These are phyloP conservation scores for Gnaphalium uliginosum DNA, from an alignment of 129 eudicot species.

Conservation along the genomic window DNA sequence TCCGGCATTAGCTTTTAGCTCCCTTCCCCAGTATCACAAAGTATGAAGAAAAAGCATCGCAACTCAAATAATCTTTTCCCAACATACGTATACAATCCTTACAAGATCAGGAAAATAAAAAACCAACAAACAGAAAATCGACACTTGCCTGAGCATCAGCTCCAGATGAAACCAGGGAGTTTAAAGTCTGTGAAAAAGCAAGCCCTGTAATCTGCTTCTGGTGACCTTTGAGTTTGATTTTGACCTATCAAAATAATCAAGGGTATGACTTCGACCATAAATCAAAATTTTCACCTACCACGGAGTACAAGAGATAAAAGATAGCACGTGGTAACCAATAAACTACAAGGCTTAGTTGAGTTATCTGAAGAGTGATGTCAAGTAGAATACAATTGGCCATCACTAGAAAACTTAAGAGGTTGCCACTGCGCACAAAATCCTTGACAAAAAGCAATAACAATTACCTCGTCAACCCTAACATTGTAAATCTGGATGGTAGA, in stretches of 20 bases:
- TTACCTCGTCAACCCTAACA: conserved; percentile 82
- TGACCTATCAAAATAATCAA: conserved; percentile 46
- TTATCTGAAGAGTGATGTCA: neutral
- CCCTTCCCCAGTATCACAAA: neutral
- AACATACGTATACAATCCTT: neutral
- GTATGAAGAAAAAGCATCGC: neutral
- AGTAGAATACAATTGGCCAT: neutral
- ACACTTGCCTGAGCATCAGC: conserved; percentile 60
- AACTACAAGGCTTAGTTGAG: conserved; percentile 3
- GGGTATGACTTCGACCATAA: neutral
- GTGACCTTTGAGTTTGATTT: conserved; percentile 75
- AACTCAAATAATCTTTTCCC: neutral
- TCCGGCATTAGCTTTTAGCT: neutral
- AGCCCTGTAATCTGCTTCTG: conserved; percentile 76
- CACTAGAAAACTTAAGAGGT: neutral
- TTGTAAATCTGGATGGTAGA: conserved; percentile 76
- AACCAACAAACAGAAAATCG: neutral
- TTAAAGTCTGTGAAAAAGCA: conserved; percentile 70
- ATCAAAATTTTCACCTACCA: neutral
- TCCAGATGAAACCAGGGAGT: conserved; percentile 73
- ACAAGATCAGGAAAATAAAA: neutral
- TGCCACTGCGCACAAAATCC: neutral
- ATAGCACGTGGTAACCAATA: neutral
- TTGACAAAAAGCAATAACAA: neutral
- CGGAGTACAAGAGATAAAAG: neutral